Evolutionary conservation across 345 rosid species (phyloP).

Genomic region (Aurinia saxatilis): DNA sequence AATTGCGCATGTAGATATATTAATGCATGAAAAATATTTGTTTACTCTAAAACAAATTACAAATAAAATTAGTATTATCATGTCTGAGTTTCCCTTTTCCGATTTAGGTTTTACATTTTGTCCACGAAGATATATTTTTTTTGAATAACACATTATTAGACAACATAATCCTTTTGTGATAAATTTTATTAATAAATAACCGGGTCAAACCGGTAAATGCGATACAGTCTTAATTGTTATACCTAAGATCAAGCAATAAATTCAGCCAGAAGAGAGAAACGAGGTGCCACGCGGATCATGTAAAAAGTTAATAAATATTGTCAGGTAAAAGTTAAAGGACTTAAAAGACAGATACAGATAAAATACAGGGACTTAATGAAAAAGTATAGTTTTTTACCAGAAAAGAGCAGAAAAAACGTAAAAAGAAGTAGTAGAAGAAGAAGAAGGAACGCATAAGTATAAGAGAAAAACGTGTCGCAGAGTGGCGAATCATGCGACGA

Average conservation of each 20-base stretch:
- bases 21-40: too few species aligned
- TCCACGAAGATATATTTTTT: too few species aligned
- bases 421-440: background rate
- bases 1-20: too few species aligned
- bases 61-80: too few species aligned
- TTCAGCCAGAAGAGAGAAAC: background rate
- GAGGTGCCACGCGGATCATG: background rate
- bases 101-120: too few species aligned
- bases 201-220: background rate
- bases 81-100: too few species aligned
- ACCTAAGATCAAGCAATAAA: background rate
- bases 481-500: constrained; percentile 30
- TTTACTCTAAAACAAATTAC: too few species aligned
- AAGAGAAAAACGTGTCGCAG: constrained; percentile 23
- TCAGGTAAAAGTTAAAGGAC: background rate
- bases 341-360: background rate
- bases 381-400: background rate
- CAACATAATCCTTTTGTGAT: too few species aligned
- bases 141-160: too few species aligned
- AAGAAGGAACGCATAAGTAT: background rate
- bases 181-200: too few species aligned
- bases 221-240: background rate
- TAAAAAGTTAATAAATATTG: background rate
- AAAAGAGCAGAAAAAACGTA: constrained; percentile 17
- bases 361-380: background rate